Evolutionary conservation across 352 stramenopile species (phyloP).

Genomic region (Phytophthora sp.): DNA sequence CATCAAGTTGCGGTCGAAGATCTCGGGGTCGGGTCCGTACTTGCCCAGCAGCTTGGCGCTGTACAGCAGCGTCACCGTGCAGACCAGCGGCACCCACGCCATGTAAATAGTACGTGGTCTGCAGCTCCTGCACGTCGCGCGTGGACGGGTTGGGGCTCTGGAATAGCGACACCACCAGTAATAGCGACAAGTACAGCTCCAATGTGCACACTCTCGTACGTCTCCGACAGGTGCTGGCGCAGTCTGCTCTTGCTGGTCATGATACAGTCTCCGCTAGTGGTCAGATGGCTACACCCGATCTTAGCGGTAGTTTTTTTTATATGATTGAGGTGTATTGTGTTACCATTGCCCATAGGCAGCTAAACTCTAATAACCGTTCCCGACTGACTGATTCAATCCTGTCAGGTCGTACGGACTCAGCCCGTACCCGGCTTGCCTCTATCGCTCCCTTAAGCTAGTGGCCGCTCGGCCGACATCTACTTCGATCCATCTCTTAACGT

Average conservation of each 20-base stretch:
- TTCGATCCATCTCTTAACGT: no score
- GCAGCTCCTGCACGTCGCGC: conserved; percentile 56
- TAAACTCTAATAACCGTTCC: no score
- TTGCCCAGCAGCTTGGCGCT: conserved; percentile 39
- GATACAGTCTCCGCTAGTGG: neutral
- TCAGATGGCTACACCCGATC: conserved; percentile 4
- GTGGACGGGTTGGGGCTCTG: conserved; percentile 39
- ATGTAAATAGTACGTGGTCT: conserved; percentile 56
- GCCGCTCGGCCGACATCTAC: no score
- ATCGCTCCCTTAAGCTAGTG: no score
- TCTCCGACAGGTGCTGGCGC: conserved; percentile 5
- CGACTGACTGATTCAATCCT: no score
- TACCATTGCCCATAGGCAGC: no score
- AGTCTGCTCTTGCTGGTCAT: conserved; percentile 8
- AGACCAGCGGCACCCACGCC: conserved; percentile 54
- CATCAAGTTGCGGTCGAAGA: conserved; percentile 60
- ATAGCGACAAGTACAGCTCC: conserved; percentile 59
- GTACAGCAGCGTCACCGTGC: conserved; percentile 41
- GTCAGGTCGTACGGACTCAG: no score
- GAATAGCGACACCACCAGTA: conserved; percentile 64
- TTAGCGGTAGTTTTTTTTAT: neutral
- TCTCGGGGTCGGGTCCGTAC: conserved; percentile 43
- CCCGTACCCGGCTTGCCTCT: no score
- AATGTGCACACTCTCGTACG: conserved; percentile 47
- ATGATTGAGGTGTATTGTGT: no score